Evolutionary conservation across 78 protist genomes (phyloP), one percentile per base, ranked within the genome.

Genomic region (Blattamonas nauphoetae): DNA sequence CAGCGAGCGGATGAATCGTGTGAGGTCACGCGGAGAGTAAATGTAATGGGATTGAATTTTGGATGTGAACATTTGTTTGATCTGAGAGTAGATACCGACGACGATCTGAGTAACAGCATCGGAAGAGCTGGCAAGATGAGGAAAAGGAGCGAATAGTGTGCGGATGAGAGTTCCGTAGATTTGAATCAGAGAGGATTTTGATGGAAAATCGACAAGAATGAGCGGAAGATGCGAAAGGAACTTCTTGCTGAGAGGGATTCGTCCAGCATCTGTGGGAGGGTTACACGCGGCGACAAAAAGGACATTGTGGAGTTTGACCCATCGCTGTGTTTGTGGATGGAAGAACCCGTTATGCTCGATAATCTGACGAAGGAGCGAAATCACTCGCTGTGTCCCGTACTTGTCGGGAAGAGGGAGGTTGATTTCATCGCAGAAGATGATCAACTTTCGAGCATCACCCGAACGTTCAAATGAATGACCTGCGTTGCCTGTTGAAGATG

Each of bases 221-320:
- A 97, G 90, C 38, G 98, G 97, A 1, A 94, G 86, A 84, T 92
- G 96, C 41, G 95, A 92, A 77, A 95, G 91, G 91, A 95, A 94
- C 4, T 97, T 90, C 42, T 90, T 93, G 6, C 95, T 44, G 29
- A 97, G 91, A 41, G 93, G 95, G 45, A 89, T 93, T n/a, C 99
- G 96, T 41, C 99, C 99, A 5, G 97, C 94, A 82, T 96, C 98
- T 0, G 99, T 96, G 78, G 98, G 98, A 11, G 99, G 99, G 88
- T 97, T 96, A 89, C 99, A 97, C 5, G 98, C 98, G 4, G 95
- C 97, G n/a, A 88, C 80, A 43, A 92, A 87, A 1, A 0, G 64
- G 1, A 90, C 81, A 21, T 32, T 81, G 1, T 42, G n/a, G 1
- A 86, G 38, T 1, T 32, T 3, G 34, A 90, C 6, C 78, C 85